phyloP scores from a whole-genome alignment of 805 yeast species.

The Suhomyces xylopsoci region DNA sequence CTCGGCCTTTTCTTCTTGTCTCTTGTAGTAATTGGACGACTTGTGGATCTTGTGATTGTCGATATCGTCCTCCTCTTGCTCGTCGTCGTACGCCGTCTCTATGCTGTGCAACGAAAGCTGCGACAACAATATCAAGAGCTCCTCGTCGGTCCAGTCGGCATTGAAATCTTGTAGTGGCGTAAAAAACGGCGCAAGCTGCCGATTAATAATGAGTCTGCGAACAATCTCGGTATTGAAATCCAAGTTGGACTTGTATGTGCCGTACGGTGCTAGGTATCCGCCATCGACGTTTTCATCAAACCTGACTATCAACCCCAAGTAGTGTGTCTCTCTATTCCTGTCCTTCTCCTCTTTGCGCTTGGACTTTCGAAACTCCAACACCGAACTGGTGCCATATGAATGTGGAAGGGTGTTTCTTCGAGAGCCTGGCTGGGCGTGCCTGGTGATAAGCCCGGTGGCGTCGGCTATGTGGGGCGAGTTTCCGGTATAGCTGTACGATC shows the following conservation, averaged over 20 bases:
- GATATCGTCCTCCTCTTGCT: constrained; percentile 56
- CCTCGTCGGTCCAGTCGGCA: constrained; percentile 65
- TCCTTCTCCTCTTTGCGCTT: constrained; percentile 53
- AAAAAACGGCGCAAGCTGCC: constrained; percentile 85
- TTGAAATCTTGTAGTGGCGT: constrained; percentile 84
- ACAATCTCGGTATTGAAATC: constrained; percentile 76
- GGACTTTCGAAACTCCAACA: constrained; percentile 18
- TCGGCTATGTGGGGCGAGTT: constrained; percentile 4
- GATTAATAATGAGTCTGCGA: constrained; percentile 60
- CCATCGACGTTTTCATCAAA: constrained; percentile 83
- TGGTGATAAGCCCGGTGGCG: constrained; percentile 6
- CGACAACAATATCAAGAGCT: constrained; percentile 49
- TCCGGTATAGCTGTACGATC: constrained; percentile 19
- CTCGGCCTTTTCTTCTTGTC: constrained; percentile 48
- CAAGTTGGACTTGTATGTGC: constrained; percentile 73
- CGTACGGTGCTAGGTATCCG: constrained; percentile 88
- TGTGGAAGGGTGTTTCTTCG: constrained; percentile 21
- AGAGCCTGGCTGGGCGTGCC: constrained; percentile 2
- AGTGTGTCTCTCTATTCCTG: constrained; percentile 50
- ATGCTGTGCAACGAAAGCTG: constrained; percentile 57
- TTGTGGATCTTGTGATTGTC: constrained; percentile 57
- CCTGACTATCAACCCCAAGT: constrained; percentile 54
- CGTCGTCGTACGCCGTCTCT: constrained; percentile 47
- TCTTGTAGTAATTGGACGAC: constrained; percentile 42
- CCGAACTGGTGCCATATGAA: constrained; percentile 9